Base-by-base conservation (phyloP, 129 eudicot species). In the Arctium lappa region DNA sequence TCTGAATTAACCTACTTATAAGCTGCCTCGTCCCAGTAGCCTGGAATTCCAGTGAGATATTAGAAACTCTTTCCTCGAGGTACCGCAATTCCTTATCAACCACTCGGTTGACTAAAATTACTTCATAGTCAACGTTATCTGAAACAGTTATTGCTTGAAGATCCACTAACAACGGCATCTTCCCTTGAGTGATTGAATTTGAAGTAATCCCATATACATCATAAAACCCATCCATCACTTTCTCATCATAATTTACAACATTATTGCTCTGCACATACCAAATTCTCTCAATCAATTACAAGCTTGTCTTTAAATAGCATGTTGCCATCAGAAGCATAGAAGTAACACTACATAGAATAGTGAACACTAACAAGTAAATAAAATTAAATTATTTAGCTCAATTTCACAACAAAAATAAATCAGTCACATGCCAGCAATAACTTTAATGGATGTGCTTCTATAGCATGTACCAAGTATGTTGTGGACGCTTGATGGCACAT, bases 181-280 rank as follows among this genome's bases (percentile, higher is more conserved):
- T 89, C 74, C 93, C 92, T 86, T 88, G 98, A 7, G 85, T 86
- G 70, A 80, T 74, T 65, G 76, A 82, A 78, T 85, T 83, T 39
- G 98, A 88, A 83, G 88, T 48, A 11, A 81, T 80, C 44, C 93
- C 98, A 84, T 89, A 89, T 22, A 92, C 97, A 82, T 94, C 98
- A 73, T 94, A 94, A 84, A 94, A 94, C 7, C 98, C 98, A 80
- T 94, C 93, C 81, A 89, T 77, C 76, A 92, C 92, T 80, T 94
- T 92, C 84, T 94, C 97, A 78, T 89, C 95, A 70, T 94, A 94
- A 69, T 92, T 91, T 76, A 94, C 79, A 36, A 89, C 94, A 89
- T 94, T 89, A 76, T 87, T 89, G 71, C 90, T 94, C 98, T 94
- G 98, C 93, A 89, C 38, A 70, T 7, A 78, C 16, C 73, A 88